These are phyloP conservation scores for Claviceps sp. DNA, from an alignment of 2,329 filamentous ascomycete species.

Conservation along the genomic window DNA sequence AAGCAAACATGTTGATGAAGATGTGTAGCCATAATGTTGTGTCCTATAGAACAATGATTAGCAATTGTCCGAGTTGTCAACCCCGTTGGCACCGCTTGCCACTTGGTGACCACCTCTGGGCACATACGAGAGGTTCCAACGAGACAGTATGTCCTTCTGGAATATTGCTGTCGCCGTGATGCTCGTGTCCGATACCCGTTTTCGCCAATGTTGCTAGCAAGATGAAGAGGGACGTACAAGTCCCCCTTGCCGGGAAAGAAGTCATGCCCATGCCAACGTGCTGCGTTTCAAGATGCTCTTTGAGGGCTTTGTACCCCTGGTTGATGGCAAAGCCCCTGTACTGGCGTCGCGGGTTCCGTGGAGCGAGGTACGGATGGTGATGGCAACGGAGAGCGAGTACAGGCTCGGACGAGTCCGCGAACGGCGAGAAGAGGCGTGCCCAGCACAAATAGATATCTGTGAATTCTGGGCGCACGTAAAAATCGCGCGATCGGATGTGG, in stretches of 20 bases:
- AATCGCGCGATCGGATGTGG: background rate
- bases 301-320: conserved; percentile 1
- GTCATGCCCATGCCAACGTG: conserved; percentile 11
- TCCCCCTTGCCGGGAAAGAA: conserved; percentile 4
- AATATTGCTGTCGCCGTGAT: conserved; percentile 39
- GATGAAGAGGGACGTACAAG: conserved; percentile 9
- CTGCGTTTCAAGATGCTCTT: conserved; percentile 5
- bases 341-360: conserved; percentile 1
- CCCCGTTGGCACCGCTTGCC: background rate
- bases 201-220: conserved; percentile 13
- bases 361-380: background rate
- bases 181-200: conserved; percentile 30
- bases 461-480: background rate
- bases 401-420: background rate
- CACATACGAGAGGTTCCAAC: conserved; percentile 56
- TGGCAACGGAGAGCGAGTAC: background rate
- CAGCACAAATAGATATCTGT: conserved; percentile 12
- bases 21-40: conserved; percentile 89
- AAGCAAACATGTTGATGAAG: conserved; percentile 71
- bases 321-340: background rate
- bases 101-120: background rate
- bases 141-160: conserved; percentile 57
- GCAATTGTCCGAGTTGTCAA: conserved; percentile 4
- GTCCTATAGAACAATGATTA: conserved; percentile 41
- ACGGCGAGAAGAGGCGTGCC: background rate